Percentiles rank a stretch among this genome's conserved stretches.
These are phyloP conservation scores for Kazachstania sp. DNA, from an alignment of 1,139 yeast genomes.

Conservation along the genomic window DNA sequence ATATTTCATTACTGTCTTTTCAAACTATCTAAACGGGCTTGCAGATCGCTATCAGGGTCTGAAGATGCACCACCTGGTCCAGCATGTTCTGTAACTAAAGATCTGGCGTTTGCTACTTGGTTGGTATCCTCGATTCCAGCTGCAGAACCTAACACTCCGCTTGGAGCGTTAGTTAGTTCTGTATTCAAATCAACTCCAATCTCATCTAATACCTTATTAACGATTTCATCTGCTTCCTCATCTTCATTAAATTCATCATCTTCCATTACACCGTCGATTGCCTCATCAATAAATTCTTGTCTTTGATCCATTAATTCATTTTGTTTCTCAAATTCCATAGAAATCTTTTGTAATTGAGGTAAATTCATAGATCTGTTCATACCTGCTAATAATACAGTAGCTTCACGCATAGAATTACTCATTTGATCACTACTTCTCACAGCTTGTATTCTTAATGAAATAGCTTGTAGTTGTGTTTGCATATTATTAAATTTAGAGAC, in stretches of 20 bases:
- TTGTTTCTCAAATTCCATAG: conserved; percentile 92
- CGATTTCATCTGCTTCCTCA: conserved; percentile 89
- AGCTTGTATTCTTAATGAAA: conserved; percentile 79
- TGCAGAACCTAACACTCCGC: conserved; percentile 35
- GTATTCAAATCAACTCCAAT: conserved; percentile 81
- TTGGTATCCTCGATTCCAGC: conserved; percentile 27
- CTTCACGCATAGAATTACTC: conserved; percentile 93
- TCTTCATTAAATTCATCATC: conserved; percentile 63
- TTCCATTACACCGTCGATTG: conserved; percentile 88
- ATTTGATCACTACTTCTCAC: conserved; percentile 91
- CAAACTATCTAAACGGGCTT: conserved; percentile 78
- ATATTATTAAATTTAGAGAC: conserved; percentile 83
- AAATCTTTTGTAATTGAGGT: conserved; percentile 80
- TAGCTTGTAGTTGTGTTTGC: conserved; percentile 94
- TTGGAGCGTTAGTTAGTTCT: conserved; percentile 61
- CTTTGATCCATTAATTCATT: conserved; percentile 97
- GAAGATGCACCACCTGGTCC: conserved; percentile 37
- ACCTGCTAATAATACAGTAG: conserved; percentile 75
- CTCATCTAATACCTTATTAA: conserved; percentile 86
- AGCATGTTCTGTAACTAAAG: conserved; percentile 37
- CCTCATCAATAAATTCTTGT: conserved; percentile 98
- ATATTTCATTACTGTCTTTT: conserved; percentile 39
- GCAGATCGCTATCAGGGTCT: conserved; percentile 71
- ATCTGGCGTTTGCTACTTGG: conserved; percentile 22
- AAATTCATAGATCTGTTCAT: conserved; percentile 87